A percentile compares a stretch with the other conserved stretches of the same genome.
Evolutionary conservation across 352 stramenopile genomes (phyloP).

Genomic region (Globisporangium yorkense): DNA sequence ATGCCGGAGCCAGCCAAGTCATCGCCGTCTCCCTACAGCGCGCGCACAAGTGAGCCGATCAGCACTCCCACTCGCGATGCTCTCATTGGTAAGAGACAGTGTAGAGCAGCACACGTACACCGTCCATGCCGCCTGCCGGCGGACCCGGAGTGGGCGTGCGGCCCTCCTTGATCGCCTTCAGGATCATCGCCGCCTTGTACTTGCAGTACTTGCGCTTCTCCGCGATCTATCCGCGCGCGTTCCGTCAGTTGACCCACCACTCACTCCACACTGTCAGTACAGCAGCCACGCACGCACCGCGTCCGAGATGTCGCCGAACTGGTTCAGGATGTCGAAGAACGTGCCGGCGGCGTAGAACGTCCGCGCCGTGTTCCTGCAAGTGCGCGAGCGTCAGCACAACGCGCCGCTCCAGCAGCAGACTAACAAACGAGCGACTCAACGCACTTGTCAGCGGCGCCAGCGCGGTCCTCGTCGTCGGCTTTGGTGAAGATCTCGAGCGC

Average conservation of each 20-base stretch:
- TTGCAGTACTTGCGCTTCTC: conserved; percentile 94
- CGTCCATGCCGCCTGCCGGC: conserved; percentile 41
- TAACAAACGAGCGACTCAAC: not conserved
- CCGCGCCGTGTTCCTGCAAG: conserved; percentile 82
- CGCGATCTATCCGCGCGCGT: conserved; percentile 33
- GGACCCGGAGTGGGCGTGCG: conserved; percentile 74
- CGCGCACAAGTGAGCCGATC: not conserved
- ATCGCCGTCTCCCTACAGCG: conserved; percentile 1
- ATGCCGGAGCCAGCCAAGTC: conserved; percentile 10
- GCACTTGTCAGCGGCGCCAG: conserved; percentile 85
- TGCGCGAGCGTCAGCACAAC: conserved; percentile 1
- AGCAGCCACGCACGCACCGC: conserved; percentile 31
- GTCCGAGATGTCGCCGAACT: conserved; percentile 89
- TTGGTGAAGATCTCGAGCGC: conserved; percentile 92
- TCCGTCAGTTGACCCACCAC: not conserved
- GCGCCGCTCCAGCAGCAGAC: not conserved
- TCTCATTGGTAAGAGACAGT: not conserved
- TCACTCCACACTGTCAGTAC: not conserved
- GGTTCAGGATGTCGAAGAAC: conserved; percentile 96
- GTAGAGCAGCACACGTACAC: conserved; percentile 17
- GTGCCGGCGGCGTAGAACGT: conserved; percentile 95
- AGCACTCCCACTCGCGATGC: not conserved
- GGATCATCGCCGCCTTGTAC: conserved; percentile 94
- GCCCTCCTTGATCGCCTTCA: conserved; percentile 95
- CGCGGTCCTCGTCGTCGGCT: conserved; percentile 92